Evolutionary conservation across 352 stramenopile genomes (phyloP).

Genomic region (Globisporangium spinosum): DNA sequence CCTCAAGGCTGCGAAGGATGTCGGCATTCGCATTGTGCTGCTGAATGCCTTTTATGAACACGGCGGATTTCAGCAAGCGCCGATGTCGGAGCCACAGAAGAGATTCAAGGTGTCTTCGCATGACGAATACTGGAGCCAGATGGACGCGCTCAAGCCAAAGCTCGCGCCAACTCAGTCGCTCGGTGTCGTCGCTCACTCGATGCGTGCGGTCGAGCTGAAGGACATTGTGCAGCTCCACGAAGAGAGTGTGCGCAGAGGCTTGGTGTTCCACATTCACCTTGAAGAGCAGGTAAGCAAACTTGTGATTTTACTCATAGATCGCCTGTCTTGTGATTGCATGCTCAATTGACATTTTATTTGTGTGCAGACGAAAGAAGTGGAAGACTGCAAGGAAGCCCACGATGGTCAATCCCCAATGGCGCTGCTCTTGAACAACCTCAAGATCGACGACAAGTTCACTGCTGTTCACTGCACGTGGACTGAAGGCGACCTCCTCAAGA

Average conservation of each 20-base stretch:
- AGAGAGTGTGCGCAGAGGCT: conserved; percentile 51
- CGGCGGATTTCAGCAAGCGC: conserved; percentile 53
- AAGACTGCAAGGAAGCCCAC: conserved; percentile 65
- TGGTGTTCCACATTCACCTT: conserved; percentile 74
- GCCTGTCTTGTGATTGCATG: neutral
- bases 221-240: conserved; percentile 67
- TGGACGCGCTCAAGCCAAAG: conserved; percentile 46
- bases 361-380: conserved; percentile 58
- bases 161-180: conserved; percentile 47
- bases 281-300: conserved; percentile 36
- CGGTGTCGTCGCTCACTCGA: conserved; percentile 72
- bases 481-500: conserved; percentile 42
- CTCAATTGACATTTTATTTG: neutral
- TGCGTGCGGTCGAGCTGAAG: conserved; percentile 56
- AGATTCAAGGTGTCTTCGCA: conserved; percentile 69
- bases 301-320: neutral
- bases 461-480: conserved; percentile 79
- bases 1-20: conserved; percentile 51
- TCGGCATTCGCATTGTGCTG: conserved; percentile 69
- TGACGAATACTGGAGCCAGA: conserved; percentile 65
- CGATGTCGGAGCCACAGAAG: conserved; percentile 61
- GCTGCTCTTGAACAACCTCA: conserved; percentile 57
- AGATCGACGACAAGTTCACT: conserved; percentile 72
- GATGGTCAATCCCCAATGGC: conserved; percentile 58
- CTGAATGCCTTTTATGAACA: conserved; percentile 78